Percentiles rank a stretch among this genome's conserved stretches.
Evolutionary conservation across 2,329 filamentous ascomycete genomes (phyloP).

Genomic region (Proliferodiscus dingleyae): DNA sequence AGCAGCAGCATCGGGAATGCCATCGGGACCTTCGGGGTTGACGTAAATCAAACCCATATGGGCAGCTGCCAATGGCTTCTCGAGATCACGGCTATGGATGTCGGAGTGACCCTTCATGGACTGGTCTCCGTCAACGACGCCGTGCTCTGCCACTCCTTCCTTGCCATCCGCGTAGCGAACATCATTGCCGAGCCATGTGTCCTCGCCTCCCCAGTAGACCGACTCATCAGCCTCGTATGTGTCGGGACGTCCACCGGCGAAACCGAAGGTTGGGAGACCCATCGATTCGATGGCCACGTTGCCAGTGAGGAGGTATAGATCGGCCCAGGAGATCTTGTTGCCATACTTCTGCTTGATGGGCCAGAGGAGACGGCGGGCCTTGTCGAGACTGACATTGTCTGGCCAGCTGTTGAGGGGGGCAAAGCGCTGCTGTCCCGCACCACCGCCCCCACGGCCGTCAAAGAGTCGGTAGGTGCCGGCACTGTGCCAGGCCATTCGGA

Average conservation of each 20-base stretch:
- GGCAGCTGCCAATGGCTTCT: conserved; percentile 48
- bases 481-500: conserved; percentile 59
- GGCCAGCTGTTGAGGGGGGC: conserved; percentile 60
- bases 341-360: conserved; percentile 62
- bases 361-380: conserved; percentile 56
- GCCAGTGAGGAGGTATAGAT: conserved; percentile 52
- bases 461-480: conserved; percentile 55
- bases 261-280: conserved; percentile 52
- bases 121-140: neutral
- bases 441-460: conserved; percentile 55
- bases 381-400: conserved; percentile 56
- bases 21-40: conserved; percentile 56
- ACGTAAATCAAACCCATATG: conserved; percentile 61
- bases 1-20: conserved; percentile 49
- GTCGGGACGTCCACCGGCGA: conserved; percentile 53
- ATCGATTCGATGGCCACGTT: conserved; percentile 57
- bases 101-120: conserved; percentile 34
- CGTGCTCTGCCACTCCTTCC: neutral
- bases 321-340: conserved; percentile 58
- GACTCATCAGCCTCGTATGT: conserved; percentile 57
- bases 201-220: conserved; percentile 57
- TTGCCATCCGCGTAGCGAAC: conserved; percentile 41
- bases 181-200: conserved; percentile 32
- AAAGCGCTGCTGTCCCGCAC: conserved; percentile 53
- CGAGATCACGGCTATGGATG: conserved; percentile 29